phyloP scores from a whole-genome alignment of 2,329 filamentous ascomycete species.

The Cordyceps javanica region DNA sequence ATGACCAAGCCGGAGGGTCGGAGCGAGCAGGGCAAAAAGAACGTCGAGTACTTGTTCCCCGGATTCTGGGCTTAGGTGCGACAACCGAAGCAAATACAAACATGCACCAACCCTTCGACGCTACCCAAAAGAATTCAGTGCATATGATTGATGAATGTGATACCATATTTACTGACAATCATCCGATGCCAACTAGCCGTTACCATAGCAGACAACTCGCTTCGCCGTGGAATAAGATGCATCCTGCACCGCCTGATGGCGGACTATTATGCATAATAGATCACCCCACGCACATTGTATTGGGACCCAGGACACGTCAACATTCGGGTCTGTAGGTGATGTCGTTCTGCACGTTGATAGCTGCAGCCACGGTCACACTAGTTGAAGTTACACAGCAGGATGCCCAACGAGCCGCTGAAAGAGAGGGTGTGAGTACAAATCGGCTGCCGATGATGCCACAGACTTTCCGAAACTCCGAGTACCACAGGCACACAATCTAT shows the following conservation, averaged over 20 bases:
- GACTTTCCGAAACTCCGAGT: not conserved
- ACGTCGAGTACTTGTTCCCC: constrained; percentile 81
- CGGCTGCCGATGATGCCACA: not conserved
- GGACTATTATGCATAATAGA: not conserved
- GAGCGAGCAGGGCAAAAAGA: constrained; percentile 67
- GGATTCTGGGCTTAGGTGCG: constrained; percentile 54
- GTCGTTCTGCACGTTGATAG: not conserved
- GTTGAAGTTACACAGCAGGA: not conserved
- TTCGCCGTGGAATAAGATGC: not conserved
- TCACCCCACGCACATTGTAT: not conserved
- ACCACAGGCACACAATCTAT: not conserved
- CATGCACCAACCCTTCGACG: not conserved
- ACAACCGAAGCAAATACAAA: not conserved
- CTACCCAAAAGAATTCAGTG: not conserved
- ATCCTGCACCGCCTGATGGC: not conserved
- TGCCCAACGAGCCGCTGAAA: not conserved
- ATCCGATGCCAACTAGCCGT: not conserved
- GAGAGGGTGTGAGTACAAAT: not conserved
- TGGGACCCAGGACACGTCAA: not conserved
- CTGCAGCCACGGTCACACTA: not conserved
- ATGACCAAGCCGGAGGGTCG: constrained; percentile 78
- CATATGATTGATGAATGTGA: not conserved
- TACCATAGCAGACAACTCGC: not conserved
- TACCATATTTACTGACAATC: not conserved
- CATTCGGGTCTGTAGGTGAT: not conserved